A percentile compares a stretch with the other conserved stretches of the same genome.
phyloP scores from a whole-genome alignment of 1,284 basidiomycete genomes.

The Taiwanofungus camphoratus region DNA sequence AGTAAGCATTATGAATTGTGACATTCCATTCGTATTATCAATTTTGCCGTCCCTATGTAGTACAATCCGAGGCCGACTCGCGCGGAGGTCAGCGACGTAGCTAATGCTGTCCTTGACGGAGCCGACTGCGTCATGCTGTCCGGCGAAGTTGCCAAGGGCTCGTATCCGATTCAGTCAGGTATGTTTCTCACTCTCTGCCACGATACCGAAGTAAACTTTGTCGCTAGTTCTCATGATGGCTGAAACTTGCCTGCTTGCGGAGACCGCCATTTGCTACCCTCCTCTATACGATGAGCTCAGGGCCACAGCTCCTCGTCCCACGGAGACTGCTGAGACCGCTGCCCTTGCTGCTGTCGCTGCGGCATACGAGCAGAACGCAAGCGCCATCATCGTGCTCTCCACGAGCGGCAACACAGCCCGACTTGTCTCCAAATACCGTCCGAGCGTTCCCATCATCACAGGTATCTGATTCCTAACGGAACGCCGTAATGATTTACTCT shows the following conservation, averaged over 20 bases:
- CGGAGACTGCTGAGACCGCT: slow-evolving; percentile 89
- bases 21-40: neutral
- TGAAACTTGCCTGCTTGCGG: slow-evolving; percentile 93
- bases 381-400: slow-evolving; percentile 93
- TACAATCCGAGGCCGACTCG: slow-evolving; percentile 96
- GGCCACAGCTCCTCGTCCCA: slow-evolving; percentile 75
- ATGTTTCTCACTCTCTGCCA: slow-evolving; percentile 23
- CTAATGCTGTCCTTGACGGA: slow-evolving; percentile 95
- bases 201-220: slow-evolving; percentile 13
- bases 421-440: slow-evolving; percentile 95
- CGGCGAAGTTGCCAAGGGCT: slow-evolving; percentile 95
- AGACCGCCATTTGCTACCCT: slow-evolving; percentile 90
- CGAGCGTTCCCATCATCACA: slow-evolving; percentile 90
- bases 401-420: slow-evolving; percentile 97
- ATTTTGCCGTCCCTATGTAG: slow-evolving; percentile 31
- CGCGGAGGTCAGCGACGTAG: slow-evolving; percentile 95
- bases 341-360: slow-evolving; percentile 93
- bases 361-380: slow-evolving; percentile 89
- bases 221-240: slow-evolving; percentile 92
- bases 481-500: neutral
- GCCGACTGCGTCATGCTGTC: slow-evolving; percentile 99
- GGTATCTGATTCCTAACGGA: slow-evolving; percentile 38
- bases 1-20: slow-evolving; percentile 36
- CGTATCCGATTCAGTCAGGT: slow-evolving; percentile 92
- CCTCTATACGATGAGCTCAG: slow-evolving; percentile 89